Evolutionary conservation across 768 basidiomycete species (phyloP), one percentile per base, ranked within the genome.

Genomic region (Gloeopeniophorella convolvens): DNA sequence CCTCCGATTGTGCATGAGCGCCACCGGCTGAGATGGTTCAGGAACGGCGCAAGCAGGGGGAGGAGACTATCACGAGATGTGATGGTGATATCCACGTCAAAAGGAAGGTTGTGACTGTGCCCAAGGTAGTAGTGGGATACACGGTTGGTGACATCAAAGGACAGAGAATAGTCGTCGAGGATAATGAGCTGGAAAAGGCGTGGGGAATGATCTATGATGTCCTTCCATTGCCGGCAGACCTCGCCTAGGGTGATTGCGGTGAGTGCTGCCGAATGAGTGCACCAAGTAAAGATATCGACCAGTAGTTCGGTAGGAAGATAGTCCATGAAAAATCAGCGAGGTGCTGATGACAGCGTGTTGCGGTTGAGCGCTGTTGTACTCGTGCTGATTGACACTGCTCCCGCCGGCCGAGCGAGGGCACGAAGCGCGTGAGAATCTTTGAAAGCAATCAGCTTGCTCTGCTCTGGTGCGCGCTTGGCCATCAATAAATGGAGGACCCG

Each of bases 161-260:
- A 55, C 28, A 67, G 67, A 5, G 58, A 54, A 5, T 61, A 51
- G n/a, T 78, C 75, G 61, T 75, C 64, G 48, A 89, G 66, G 45
- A 66, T 61, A 52, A 88, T 70, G 42, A 62, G 65, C 58, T 78
- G 79, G 86, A 85, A 89, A 39, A 82, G 60, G 26, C 69, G 64
- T 0, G 86, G 84, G 0, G 78, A 77, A 1, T 70, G 64, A 58
- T 74, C 61, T 30, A 77, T 71, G 35, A 85, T 65, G 32, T 71
- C 66, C 52, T 69, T 71, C 85, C 86, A 89, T 54, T 71, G 68
- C 20, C 62, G 70, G 47, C 80, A 86, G 23, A 88, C 82, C 16
- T 63, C 58, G 23, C 70, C 70, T 32, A 88, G 63, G 15, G 60
- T 64, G 44, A 84, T 63, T 4, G 78, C 78, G 0, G 72, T 67